Evolutionary conservation across 2,329 filamentous ascomycete genomes (phyloP), one percentile per base, ranked within the genome.

Genomic region (Penicillium sp.): DNA sequence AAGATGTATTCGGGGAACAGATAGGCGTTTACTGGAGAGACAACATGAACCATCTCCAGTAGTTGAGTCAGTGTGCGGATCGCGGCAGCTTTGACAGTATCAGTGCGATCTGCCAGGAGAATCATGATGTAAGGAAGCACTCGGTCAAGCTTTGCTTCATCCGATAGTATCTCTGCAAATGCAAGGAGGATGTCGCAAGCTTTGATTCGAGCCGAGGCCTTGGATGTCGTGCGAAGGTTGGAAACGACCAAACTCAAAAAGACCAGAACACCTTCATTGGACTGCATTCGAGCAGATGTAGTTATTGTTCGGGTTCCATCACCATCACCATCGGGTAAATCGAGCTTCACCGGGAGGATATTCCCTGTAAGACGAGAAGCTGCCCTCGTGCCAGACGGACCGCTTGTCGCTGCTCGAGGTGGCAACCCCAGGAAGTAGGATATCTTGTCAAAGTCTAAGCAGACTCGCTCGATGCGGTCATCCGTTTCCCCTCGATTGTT

Each of bases 371-470:
- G 66, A 48, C 73, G 71, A 15, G 73, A 71, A 54, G 70, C 73
- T 4, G 69, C 66, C 47, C 22, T 37, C 15, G 31, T 37, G 22
- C 31, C 14, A 22, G 41, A 37, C 6, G 28, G 42, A n/a, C 22
- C n/a, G 14, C 10, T 12, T 11, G 15, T 14, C 8, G 41, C 28
- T 14, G 41, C 15, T 28, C 42, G 39, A 6, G 52, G 41, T 25
- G 52, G 34, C 7, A 55, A 37, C 4, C 91, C 93, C 1, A 99
- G 83, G 59, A 96, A 96, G 72, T 96, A 96, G 0, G 94, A 92
- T 54, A 99, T 96, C 75, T 98, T 99, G 75, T 99, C 95, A 77
- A 97, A 98, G 71, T 99, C 95, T 67, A 90, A 87, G 71, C 90
- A 98, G 0, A 99, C 89, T 45, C 92, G 87, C 69, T 98, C 92